A percentile compares a stretch with the other conserved stretches of the same genome.
Conservation (phyloP, 2,329 filamentous ascomycete species). For the Aphanocladium album region DNA sequence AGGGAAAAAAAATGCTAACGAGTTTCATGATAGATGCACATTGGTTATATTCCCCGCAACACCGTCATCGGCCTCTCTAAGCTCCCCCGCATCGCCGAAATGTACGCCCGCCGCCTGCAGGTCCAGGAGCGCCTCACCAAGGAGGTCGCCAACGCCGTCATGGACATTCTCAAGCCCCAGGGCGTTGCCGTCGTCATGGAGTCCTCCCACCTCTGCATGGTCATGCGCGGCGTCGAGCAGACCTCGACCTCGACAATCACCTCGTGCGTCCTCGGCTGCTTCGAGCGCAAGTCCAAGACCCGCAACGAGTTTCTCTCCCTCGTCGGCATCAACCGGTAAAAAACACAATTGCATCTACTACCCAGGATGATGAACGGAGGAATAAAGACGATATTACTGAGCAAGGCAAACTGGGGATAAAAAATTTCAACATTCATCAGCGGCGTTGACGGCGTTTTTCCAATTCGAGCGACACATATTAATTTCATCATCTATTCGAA, state of each 20-base stretch:
- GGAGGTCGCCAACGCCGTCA: constrained; percentile 89
- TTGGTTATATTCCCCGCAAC: constrained; percentile 90
- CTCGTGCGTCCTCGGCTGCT: constrained; percentile 95
- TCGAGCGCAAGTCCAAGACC: constrained; percentile 88
- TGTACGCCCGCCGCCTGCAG: constrained; percentile 90
- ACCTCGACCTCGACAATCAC: constrained; percentile 82
- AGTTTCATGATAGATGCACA: constrained; percentile 81
- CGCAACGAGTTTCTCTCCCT: constrained; percentile 92
- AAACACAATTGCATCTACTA: neutral
- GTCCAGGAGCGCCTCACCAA: constrained; percentile 96
- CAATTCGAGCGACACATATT: neutral
- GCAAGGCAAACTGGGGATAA: neutral
- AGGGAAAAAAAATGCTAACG: too few relatives aligned
- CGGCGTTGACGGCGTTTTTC: neutral
- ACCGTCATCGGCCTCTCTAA: constrained; percentile 95
- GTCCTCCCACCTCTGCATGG: constrained; percentile 94
- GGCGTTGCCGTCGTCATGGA: constrained; percentile 98
- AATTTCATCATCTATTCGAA: neutral
- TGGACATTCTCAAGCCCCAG: constrained; percentile 87
- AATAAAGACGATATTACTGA: neutral
- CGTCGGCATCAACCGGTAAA: constrained; percentile 50
- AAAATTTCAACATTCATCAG: neutral
- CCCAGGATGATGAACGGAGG: too few relatives aligned
- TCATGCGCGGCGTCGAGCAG: constrained; percentile 97
- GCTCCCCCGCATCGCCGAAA: constrained; percentile 89